A percentile compares a stretch with the other conserved stretches of the same genome.
Evolutionary conservation across 495 filamentous ascomycete genomes (phyloP).

Genomic region (Pseudomonodictys pantanalensis): DNA sequence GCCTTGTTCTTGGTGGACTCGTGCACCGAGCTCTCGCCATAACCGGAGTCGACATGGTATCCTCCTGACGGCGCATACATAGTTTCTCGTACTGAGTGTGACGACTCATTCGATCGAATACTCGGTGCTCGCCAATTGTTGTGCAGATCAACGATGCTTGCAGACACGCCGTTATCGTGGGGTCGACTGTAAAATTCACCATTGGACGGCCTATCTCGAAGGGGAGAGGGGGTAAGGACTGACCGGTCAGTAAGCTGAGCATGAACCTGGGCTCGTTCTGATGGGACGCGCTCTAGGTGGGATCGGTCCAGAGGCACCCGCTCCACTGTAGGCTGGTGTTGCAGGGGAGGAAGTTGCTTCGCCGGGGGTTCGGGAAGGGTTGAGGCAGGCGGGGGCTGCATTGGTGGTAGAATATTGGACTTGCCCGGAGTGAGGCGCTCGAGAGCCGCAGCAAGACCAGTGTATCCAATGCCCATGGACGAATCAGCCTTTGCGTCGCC

Average conservation of each 20-base stretch:
- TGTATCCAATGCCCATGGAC: constrained; percentile 48
- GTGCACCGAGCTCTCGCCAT: not conserved
- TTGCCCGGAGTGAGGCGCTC: constrained; percentile 40
- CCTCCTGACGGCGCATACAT: not conserved
- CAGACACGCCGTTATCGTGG: not conserved
- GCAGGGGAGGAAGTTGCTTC: not conserved
- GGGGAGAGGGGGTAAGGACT: not conserved
- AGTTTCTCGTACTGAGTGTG: constrained; percentile 5
- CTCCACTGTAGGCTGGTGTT: not conserved
- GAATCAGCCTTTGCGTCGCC: constrained; percentile 44
- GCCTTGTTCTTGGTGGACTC: not conserved
- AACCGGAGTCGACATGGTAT: not conserved
- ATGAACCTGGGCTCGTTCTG: not conserved
- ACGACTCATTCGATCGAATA: not conserved
- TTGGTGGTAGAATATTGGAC: constrained; percentile 6
- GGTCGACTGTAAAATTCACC: not conserved
- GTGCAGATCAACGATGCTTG: not conserved
- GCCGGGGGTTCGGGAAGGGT: constrained; percentile 3
- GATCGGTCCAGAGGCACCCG: not conserved
- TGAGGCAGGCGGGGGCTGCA: constrained; percentile 8
- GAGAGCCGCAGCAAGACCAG: constrained; percentile 48
- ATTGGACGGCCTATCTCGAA: not conserved
- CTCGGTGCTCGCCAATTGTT: constrained; percentile 8
- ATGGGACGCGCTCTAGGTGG: not conserved
- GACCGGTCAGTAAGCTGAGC: not conserved